Base-by-base conservation (phyloP, 2,329 filamentous ascomycete genomes). In the Ophiosphaerella herpotricha region DNA sequence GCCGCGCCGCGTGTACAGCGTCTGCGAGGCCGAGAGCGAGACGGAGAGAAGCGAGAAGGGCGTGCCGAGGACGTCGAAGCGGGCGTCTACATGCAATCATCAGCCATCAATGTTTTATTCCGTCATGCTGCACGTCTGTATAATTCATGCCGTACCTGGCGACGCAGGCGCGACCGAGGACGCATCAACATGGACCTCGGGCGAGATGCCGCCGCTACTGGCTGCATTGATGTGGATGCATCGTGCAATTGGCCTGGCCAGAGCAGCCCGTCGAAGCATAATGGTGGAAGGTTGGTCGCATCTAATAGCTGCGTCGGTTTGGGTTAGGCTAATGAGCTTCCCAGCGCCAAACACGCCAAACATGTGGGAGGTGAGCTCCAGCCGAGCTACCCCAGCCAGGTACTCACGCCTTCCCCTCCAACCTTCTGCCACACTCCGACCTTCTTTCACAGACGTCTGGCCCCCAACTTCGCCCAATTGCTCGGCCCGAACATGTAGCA, bases 11-110 rank as follows among this genome's bases (percentile, higher is more conserved):
- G 94, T 97, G 75, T 94, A 97, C 42, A 99, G 85, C 64, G 89
- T 88, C 74, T 97, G 93, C 29, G 93, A 97, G 36, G 94, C 90
- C 32, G 94, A 95, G 44, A 99, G 84, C 7, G 88, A 90, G 58
- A 96, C 92, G 18, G 93, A 97, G 62, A 99, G 86, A 57, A 99
- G 85, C 47, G 94, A 97, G 75, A 94, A 94, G 1, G 93, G 91
- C 21, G 90, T 85, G 55, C 94, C 94, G 58, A 99, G 80, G 40
- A 97, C 91, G 75, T 97, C 91, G 74, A 99, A 99, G 50, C 87
- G 86, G 46, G 94, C 94, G 82, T 97, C 94, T 97, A 62, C 46
- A 43, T 29, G 13, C 32, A 12, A 16, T 34, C 53, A 9, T 1
- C 26, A 0, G 32, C 0, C 11, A 11, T 37, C 39, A n/a, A 48